phyloP scores from a whole-genome alignment of 1,284 basidiomycete genomes.

The Ustilago trichophora region DNA sequence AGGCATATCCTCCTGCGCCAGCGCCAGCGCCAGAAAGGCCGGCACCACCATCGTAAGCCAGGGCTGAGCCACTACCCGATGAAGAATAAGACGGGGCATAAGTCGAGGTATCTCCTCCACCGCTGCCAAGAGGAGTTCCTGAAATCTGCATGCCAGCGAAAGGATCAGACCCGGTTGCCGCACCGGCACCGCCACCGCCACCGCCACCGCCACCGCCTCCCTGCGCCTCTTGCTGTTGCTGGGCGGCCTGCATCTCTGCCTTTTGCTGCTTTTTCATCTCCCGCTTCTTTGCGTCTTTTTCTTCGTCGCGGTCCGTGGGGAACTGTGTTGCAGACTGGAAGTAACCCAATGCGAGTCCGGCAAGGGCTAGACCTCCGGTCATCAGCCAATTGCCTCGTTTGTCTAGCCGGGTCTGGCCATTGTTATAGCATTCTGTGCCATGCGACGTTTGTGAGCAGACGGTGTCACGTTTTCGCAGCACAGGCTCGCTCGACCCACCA shows the following conservation, averaged over 20 bases:
- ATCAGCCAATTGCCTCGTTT: constrained; percentile 11
- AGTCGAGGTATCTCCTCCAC: no score
- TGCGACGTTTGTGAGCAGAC: no score
- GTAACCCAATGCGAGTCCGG: constrained; percentile 16
- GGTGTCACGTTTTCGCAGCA: constrained; percentile 14
- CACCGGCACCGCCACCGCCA: constrained; percentile 3
- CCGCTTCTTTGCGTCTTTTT: constrained; percentile 17
- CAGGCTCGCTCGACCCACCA: constrained; percentile 1
- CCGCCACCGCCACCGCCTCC: background rate
- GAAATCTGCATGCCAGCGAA: constrained; percentile 1
- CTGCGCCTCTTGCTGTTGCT: constrained; percentile 3
- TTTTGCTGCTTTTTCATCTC: constrained; percentile 17
- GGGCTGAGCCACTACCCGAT: no score
- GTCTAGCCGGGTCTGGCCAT: background rate
- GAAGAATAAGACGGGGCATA: no score
- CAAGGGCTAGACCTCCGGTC: background rate
- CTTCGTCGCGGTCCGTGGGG: constrained; percentile 26
- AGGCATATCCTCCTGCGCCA: background rate
- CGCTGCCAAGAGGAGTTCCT: no score
- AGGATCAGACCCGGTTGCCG: background rate
- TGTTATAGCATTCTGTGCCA: no score
- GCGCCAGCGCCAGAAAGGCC: background rate
- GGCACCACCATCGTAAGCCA: background rate
- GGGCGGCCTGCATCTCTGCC: background rate
- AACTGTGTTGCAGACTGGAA: constrained; percentile 20